phyloP scores from a whole-genome alignment of 257 asterid genomes.

The Nicotiana tomentosiformis region DNA sequence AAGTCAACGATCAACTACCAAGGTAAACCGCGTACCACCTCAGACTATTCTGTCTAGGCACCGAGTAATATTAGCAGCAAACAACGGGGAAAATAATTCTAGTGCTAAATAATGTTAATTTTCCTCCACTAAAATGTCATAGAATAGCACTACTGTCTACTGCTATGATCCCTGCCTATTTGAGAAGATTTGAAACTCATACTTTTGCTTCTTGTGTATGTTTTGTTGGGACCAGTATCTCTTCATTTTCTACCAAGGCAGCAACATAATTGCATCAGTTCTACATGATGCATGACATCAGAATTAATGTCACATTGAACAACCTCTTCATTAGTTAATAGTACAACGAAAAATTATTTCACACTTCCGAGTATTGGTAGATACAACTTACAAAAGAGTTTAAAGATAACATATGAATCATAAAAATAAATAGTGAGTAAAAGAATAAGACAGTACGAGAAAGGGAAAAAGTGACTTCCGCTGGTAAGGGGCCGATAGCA shows the following conservation, averaged over 20 bases:
- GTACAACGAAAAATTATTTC: background rate
- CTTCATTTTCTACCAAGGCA: background rate
- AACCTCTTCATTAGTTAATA: background rate
- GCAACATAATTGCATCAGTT: background rate
- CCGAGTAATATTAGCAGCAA: no score
- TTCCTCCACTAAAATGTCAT: background rate
- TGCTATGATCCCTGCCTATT: no score
- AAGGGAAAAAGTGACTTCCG: conserved; percentile 1
- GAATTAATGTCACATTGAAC: background rate
- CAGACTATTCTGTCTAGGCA: no score
- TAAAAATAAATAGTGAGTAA: conserved; percentile 9
- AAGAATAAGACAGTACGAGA: conserved; percentile 12
- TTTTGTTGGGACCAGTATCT: background rate
- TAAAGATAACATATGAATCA: conserved; percentile 7
- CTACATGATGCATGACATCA: background rate
- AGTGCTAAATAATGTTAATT: background rate
- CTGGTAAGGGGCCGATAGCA: conserved; percentile 10
- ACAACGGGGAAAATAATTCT: background rate
- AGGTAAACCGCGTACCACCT: background rate
- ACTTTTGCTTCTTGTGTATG: background rate
- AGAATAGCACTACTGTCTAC: background rate
- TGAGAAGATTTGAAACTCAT: background rate
- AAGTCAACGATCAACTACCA: background rate
- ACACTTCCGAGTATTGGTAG: background rate
- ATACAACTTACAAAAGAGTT: conserved; percentile 28